Conservation (phyloP, 164 flowering plant species). For the Aristolochia californica region DNA sequence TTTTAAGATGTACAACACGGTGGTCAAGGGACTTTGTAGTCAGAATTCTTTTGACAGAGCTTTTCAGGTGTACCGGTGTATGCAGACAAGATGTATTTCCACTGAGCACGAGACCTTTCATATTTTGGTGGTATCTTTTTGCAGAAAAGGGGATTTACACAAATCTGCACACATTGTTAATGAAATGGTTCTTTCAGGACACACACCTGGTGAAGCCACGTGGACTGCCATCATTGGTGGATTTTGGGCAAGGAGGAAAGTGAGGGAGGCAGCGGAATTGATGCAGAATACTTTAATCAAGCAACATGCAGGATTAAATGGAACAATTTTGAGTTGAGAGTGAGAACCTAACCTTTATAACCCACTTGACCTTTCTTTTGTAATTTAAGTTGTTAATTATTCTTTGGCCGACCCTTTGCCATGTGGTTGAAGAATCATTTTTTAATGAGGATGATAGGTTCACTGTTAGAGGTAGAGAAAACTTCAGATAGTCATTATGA, state of each 20-base stretch:
- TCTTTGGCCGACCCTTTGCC: too few relatives aligned
- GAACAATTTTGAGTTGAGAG: background rate
- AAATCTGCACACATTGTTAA: slow-evolving; percentile 54
- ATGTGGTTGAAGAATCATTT: too few relatives aligned
- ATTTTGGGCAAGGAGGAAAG: slow-evolving; percentile 47
- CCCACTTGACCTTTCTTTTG: too few relatives aligned
- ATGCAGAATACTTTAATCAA: slow-evolving; percentile 22
- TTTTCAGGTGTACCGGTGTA: slow-evolving; percentile 53
- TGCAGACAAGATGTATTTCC: slow-evolving; percentile 59
- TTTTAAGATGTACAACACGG: slow-evolving; percentile 52
- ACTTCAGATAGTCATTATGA: too few relatives aligned
- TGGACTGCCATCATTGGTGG: slow-evolving; percentile 51
- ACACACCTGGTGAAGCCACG: slow-evolving; percentile 44
- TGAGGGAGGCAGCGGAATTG: slow-evolving; percentile 44
- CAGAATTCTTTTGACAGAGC: slow-evolving; percentile 36
- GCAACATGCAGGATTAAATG: background rate
- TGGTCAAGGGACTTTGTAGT: slow-evolving; percentile 59
- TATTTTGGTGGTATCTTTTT: slow-evolving; percentile 37
- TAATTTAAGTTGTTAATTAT: too few relatives aligned
- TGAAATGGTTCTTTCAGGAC: slow-evolving; percentile 76
- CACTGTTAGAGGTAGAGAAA: too few relatives aligned
- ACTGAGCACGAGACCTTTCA: slow-evolving; percentile 36
- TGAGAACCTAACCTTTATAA: too few relatives aligned
- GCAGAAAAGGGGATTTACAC: slow-evolving; percentile 52
- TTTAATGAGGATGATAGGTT: too few relatives aligned